These are phyloP conservation scores for Dictyostelium gargantuum DNA, from an alignment of 208 protist genomes.

Conservation along the genomic window DNA sequence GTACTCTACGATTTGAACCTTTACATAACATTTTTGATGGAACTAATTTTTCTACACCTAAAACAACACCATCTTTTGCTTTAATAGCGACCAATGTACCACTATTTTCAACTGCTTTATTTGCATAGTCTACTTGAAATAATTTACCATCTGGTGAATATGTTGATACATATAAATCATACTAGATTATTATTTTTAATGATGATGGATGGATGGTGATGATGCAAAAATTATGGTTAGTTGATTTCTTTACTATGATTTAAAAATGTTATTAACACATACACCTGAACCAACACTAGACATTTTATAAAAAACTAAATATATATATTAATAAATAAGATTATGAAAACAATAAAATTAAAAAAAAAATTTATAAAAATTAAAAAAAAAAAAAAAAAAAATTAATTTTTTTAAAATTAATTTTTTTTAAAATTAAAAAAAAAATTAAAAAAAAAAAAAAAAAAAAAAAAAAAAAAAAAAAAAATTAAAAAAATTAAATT, in stretches of 20 bases:
- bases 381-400: background rate
- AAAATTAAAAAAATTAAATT: background rate
- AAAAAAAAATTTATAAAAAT: background rate
- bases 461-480: background rate
- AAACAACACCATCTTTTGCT: slow-evolving; percentile 97
- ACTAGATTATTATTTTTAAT: slow-evolving; percentile 79
- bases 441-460: background rate
- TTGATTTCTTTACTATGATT: background rate
- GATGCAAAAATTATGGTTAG: background rate
- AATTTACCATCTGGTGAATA: slow-evolving; percentile 99
- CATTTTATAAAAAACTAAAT: background rate
- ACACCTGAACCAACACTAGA: slow-evolving; percentile 63
- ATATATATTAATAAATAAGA: no score
- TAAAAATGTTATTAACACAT: background rate
- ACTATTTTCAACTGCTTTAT: slow-evolving; percentile 99
- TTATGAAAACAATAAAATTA: background rate
- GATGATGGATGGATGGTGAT: background rate
- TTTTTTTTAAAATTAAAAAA: background rate
- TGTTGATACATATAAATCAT: slow-evolving; percentile 97
- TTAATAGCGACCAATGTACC: slow-evolving; percentile 96
- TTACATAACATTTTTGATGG: slow-evolving; percentile 96
- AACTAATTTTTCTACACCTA: slow-evolving; percentile 98
- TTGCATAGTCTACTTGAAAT: slow-evolving; percentile 99
- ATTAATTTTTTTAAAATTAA: background rate
- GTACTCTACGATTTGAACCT: slow-evolving; percentile 94